These are phyloP conservation scores for carrot (Daucus carota) DNA, from an alignment of 129 eudicot species.

Conservation along the genomic window DH1_v3.0 NC_030388.2:16966001-16966500, in stretches of 20 bases:
- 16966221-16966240: not conserved
- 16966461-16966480: conserved; percentile 88
- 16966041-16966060: not conserved
- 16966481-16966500: conserved; percentile 46
- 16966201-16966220: not conserved
- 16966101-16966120: not conserved
- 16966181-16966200: not conserved
- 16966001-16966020: not conserved
- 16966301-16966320: not conserved
- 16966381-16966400: not conserved
- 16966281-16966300: not conserved
- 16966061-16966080: not conserved
- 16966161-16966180: not conserved
- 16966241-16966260: not conserved
- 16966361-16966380: not conserved
- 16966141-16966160: not conserved
- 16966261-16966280: not conserved
- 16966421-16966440: not conserved
- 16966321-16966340: not conserved
- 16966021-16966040: not conserved
- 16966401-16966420: not conserved
- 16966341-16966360: too few relatives aligned
- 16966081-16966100: not conserved
- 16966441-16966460: conserved; percentile 24
- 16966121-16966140: not conserved